Evolutionary conservation across 2,329 filamentous ascomycete species (phyloP), one percentile per base, ranked within the genome.

Genomic region (Arachnomyces sp.): DNA sequence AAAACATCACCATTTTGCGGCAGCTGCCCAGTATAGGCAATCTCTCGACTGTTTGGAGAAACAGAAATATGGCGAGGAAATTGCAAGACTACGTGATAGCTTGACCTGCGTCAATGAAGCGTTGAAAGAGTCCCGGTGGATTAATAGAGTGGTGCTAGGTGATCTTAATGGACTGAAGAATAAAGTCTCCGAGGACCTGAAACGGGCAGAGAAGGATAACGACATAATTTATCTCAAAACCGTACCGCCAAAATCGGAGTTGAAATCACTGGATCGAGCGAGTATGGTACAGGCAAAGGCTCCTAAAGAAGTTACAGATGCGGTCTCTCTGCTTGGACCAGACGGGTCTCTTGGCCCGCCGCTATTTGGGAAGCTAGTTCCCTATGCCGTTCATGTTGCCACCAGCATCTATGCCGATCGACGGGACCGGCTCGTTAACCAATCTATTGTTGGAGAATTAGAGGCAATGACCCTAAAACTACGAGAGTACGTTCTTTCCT

Each of bases 1-100:
- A 4, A 98, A 96, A 61, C 89, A 96, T 56, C 86, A 95, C 57
- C 92, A 96, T 62, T 96, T 98, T 65, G 89, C 90, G 1, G 90
- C 87, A 0, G 92, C 92, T 0, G 92, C 92, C 0, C 92, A 98
- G 59, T 96, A 90, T 53, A 75, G 92, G 11, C 87, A 90, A 17
- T 87, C 92, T 0, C 82, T 87, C 47, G 89, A 95, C 55, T 92
- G 86, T 51, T 62, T 98, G 11, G 92, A 96, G 65, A 96, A 94
- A 73, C 74, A 84, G 36, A 93, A 83, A 56, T 98, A 95, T 50
- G 92, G 92, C 35, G 92, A 98, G 59, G 92, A 98, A 67, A 83
- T 98, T 14, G 87, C 92, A 1, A 75, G 92, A 7, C 62, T 98
- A 38, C 75, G 77, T 33, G 90, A 96, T 54, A 86, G 87, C 40